phyloP scores from a whole-genome alignment of 2,329 filamentous ascomycete genomes.

The Ophiosphaerella narmari region DNA sequence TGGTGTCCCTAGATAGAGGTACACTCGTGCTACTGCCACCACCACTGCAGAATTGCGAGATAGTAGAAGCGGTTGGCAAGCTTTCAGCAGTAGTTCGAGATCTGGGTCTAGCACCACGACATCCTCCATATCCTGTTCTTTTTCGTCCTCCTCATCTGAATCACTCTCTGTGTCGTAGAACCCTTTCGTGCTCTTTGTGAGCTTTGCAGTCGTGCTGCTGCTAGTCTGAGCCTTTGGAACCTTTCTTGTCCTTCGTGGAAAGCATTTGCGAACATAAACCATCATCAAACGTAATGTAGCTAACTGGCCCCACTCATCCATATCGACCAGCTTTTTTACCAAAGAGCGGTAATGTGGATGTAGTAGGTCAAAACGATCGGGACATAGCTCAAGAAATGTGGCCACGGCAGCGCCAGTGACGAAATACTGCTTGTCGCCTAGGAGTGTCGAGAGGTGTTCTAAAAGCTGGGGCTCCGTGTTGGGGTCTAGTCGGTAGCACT shows the following conservation, averaged over 20 bases:
- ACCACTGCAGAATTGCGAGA: conserved; percentile 94
- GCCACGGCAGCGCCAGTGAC: conserved; percentile 93
- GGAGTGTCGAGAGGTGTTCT: conserved; percentile 75
- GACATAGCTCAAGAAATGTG: conserved; percentile 87
- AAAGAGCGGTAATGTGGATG: conserved; percentile 87
- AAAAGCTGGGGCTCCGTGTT: conserved; percentile 81
- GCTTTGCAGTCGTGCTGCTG: conserved; percentile 36
- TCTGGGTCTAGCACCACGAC: conserved; percentile 75
- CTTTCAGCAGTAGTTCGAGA: conserved; percentile 77
- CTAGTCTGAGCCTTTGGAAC: conserved; percentile 57
- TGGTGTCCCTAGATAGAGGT: conserved; percentile 79
- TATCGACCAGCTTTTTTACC: conserved; percentile 90
- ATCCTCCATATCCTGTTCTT: conserved; percentile 58
- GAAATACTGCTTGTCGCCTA: conserved; percentile 93
- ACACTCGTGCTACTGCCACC: conserved; percentile 82
- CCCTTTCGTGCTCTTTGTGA: conserved; percentile 59
- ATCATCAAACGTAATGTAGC: conserved; percentile 82
- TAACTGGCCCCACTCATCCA: conserved; percentile 98
- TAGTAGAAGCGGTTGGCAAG: conserved; percentile 82
- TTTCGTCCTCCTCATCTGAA: conserved; percentile 49
- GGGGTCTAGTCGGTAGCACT: conserved; percentile 91
- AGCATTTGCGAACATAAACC: conserved; percentile 83
- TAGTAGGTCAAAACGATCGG: conserved; percentile 83
- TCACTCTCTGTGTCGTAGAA: conserved; percentile 70
- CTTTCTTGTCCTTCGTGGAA: conserved; percentile 70